Base-by-base conservation (phyloP, 1,284 basidiomycete genomes). In the Trichosporon coremiiforme region DNA sequence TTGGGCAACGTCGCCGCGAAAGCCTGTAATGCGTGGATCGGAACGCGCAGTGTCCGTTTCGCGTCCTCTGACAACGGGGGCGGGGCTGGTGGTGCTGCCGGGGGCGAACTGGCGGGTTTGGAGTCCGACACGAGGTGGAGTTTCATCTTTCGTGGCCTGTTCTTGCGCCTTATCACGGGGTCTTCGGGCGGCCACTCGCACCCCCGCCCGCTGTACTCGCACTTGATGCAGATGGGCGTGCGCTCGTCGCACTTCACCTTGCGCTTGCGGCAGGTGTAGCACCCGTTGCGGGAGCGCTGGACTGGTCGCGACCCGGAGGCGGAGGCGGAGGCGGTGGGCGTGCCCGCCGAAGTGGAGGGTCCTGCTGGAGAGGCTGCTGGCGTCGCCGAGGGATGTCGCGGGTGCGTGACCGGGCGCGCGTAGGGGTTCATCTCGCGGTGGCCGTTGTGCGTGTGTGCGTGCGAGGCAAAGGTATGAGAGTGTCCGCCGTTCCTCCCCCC, bases 141-240 rank as follows among this genome's bases (percentile, higher is more conserved):
- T 33, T 66, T 66, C 68, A 69, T 69, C 57, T 66, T 65, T 15
- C 70, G 66, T 50, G 70, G 66, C 13, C 74, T 71, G 64, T 76
- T 76, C 50, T 71, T 70, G 62, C 75, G 66, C 22, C 74, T 65
- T 62, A 75, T 72, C 22, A 69, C 66, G n/a, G 74, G 72, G 53
- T 76, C 75, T 7, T 72, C 71, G n/a, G 75, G 74, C 12, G 75
- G 75, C 75, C 75, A 76, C n/a, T 73, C 65, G 63, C 75, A 76
- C 71, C 29, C 31, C 4, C 57, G 31, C 7, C 57, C 70, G 12
- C 57, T 67, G 45, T 66, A 71, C 62, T 68, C 64, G 67, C 70
- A 71, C 33, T 66, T 62, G 60, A 68, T 66, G 38, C 64, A 63
- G 38, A 67, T 64, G 29, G 69, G 60, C 20, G 64, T 64, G 25